Base-by-base conservation (phyloP, 805 yeast species). In the Starmerella geochares region DNA sequence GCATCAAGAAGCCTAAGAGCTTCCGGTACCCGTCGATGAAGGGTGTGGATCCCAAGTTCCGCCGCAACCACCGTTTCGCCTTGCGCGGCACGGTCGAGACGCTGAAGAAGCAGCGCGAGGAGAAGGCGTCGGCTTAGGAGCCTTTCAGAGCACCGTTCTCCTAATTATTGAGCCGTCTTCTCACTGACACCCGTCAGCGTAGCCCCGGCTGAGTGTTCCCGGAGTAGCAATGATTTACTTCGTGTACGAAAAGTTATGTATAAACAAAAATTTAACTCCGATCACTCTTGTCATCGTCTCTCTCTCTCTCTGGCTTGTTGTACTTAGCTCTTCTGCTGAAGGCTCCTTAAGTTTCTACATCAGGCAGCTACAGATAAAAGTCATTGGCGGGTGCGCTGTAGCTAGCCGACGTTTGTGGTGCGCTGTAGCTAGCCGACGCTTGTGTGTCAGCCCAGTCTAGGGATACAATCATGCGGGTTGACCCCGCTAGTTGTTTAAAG, bases 31-130 rank as follows among this genome's bases (percentile, higher is more conserved):
- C 96, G 65, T 88, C 97, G 62, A 80, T 86, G 76, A 90, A 86
- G 78, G 95, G 95, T 80, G 96, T 90, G 73, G 97, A 92, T 76
- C 81, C 98, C 72, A 92, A 92, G 83, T 92, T 92, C 95, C 81
- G 81, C 72, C 84, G 97, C 79, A 92, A 92, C 94, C 97, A 90
- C 92, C 88, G 85, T 78, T 85, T 80, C 76, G 97, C 96, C 77
- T 81, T 86, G 70, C 96, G 84, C 76, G 98, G 98, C 76, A 86
- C 95, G 65, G 87, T 85, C 65, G 86, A 80, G 78, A 90, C 88
- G 65, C 79, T 87, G 71, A 94, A 94, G 71, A 86, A 81, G 68
- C 80, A 80, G 63, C 46, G 46, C 28, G 75, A 78, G 67, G 78
- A 69, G 65, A 71, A 72, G 63, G 61, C 62, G 27, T 56, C 70